Percentiles rank a stretch among this genome's conserved stretches.
Evolutionary conservation across 371 early-diverging fungal genomes (phyloP).

Genomic region (Funneliformis caledonium): DNA sequence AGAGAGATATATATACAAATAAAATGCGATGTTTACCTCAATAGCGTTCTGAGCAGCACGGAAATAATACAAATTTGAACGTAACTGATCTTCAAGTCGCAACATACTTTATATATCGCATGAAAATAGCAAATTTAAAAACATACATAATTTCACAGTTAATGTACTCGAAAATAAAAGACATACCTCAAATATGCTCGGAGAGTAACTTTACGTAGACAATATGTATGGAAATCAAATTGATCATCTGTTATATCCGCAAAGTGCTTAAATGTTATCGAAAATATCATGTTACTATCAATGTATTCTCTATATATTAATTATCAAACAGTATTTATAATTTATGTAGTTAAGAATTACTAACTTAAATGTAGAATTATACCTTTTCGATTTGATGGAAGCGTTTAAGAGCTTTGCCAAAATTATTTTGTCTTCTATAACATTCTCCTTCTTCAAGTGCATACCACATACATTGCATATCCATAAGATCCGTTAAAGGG

Average conservation of each 20-base stretch:
- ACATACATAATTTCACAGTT: not conserved
- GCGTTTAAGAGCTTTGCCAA: conserved; percentile 86
- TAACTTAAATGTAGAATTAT: conserved; percentile 6
- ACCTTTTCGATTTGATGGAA: conserved; percentile 83
- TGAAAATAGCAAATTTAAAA: not conserved
- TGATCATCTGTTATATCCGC: conserved; percentile 89
- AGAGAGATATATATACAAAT: not conserved
- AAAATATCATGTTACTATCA: not conserved
- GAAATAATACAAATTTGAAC: conserved; percentile 72
- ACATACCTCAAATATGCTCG: conserved; percentile 77
- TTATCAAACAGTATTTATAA: not conserved
- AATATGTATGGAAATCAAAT: conserved; percentile 96
- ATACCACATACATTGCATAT: conserved; percentile 94
- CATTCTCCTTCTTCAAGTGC: conserved; percentile 76
- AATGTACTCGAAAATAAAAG: not conserved
- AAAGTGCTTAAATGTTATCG: conserved; percentile 55
- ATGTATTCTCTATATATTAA: not conserved
- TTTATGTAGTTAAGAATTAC: not conserved
- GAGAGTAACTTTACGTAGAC: conserved; percentile 87
- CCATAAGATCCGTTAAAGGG: conserved; percentile 80
- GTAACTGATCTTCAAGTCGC: conserved; percentile 76
- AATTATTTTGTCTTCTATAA: conserved; percentile 66
- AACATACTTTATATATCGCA: conserved; percentile 56
- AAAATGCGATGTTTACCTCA: conserved; percentile 42
- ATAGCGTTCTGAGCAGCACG: conserved; percentile 81